Evolutionary conservation across 2,329 filamentous ascomycete genomes (phyloP).

Genomic region (Neoscytalidium dimidiatum): DNA sequence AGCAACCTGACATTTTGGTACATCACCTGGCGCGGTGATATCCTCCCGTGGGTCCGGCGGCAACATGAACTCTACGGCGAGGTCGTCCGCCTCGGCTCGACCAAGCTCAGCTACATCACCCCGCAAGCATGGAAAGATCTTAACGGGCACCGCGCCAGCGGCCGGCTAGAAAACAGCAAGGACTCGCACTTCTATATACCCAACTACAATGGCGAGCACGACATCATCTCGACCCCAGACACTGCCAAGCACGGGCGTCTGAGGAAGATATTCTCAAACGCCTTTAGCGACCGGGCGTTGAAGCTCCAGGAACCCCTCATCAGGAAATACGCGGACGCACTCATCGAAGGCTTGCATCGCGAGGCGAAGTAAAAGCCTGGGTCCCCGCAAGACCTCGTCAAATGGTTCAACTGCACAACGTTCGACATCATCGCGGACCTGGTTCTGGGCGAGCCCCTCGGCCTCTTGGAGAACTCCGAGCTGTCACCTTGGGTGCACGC

Average conservation of each 20-base stretch:
- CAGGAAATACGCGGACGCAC: constrained; percentile 33
- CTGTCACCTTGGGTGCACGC: constrained; percentile 35
- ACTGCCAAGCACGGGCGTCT: constrained; percentile 27
- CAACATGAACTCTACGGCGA: constrained; percentile 17
- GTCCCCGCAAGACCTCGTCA: neutral
- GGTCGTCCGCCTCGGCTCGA: constrained; percentile 14
- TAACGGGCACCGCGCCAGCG: constrained; percentile 18
- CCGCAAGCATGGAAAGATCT: constrained; percentile 20
- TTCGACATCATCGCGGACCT: constrained; percentile 38
- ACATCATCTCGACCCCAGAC: neutral
- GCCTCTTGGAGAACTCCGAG: constrained; percentile 31
- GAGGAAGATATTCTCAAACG: constrained; percentile 26
- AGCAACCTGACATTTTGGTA: too few relatives aligned
- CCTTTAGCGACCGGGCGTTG: constrained; percentile 34
- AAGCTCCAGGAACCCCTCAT: constrained; percentile 34
- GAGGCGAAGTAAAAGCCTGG: too few relatives aligned
- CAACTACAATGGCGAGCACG: neutral
- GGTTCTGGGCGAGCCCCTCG: constrained; percentile 33
- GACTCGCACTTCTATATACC: neutral
- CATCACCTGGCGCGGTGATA: too few relatives aligned
- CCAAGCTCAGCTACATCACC: constrained; percentile 5
- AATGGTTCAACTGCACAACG: constrained; percentile 24
- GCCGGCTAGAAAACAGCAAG: neutral
- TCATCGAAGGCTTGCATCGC: too few relatives aligned
- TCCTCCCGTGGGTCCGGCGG: constrained; percentile 26